These are phyloP conservation scores for Echria macrotheca DNA, from an alignment of 495 filamentous ascomycete species.

Conservation along the genomic window DNA sequence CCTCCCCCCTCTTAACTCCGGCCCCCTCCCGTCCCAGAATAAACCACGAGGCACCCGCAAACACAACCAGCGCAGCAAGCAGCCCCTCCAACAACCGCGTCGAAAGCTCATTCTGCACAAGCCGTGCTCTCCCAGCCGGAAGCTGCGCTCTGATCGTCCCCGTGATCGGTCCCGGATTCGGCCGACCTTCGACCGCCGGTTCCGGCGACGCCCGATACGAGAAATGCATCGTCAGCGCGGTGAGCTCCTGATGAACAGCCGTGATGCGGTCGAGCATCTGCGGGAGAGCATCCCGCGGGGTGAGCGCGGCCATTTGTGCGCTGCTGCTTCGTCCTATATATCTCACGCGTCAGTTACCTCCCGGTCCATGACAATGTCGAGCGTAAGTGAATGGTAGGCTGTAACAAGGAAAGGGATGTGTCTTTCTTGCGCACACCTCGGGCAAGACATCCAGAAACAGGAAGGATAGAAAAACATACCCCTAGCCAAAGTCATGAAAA, in stretches of 20 bases:
- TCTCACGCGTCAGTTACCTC: too few species aligned
- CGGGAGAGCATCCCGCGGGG: not conserved
- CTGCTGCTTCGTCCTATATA: too few species aligned
- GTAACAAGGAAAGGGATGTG: too few species aligned
- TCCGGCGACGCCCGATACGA: not conserved
- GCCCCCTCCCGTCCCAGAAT: too few species aligned
- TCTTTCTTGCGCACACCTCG: too few species aligned
- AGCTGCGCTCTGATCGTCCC: not conserved
- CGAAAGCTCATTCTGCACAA: not conserved
- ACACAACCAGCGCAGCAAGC: not conserved
- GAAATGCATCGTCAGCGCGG: not conserved
- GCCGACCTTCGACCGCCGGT: not conserved
- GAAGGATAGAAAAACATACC: too few species aligned
- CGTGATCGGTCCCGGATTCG: not conserved
- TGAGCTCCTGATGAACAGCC: not conserved
- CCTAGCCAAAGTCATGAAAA: too few species aligned
- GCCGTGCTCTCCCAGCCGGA: not conserved
- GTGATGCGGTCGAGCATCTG: not conserved
- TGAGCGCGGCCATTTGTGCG: not conserved
- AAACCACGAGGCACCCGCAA: not conserved
- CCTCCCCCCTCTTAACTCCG: not conserved
- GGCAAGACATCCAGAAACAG: too few species aligned
- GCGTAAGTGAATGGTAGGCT: too few species aligned
- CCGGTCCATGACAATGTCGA: not conserved
- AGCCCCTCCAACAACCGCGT: not conserved